These are phyloP conservation scores for Lyophyllum shimeji DNA, from an alignment of 768 basidiomycete species.

Conservation along the genomic window DNA sequence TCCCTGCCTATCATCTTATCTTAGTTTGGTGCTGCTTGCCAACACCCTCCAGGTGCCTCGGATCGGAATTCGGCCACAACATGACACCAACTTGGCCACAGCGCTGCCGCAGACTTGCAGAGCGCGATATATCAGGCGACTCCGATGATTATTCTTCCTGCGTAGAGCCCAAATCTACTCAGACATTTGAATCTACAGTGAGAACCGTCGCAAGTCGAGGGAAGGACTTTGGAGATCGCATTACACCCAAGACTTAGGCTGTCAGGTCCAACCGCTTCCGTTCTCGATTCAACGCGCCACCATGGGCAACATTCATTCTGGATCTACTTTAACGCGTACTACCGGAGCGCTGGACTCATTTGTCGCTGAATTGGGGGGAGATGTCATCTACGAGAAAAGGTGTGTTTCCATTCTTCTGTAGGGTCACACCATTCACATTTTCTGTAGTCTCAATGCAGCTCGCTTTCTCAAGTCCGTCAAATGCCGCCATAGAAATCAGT, in stretches of 20 bases:
- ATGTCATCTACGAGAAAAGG: constrained; percentile 93
- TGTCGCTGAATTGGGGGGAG: constrained; percentile 83
- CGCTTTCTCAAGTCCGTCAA: constrained; percentile 75
- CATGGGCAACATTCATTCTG: constrained; percentile 83
- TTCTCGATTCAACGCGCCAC: neutral
- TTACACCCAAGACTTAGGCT: neutral
- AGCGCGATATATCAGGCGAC: neutral
- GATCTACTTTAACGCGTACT: constrained; percentile 67
- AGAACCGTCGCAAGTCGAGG: neutral
- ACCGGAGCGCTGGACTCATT: constrained; percentile 87
- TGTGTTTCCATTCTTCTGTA: constrained; percentile 28
- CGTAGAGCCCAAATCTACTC: neutral
- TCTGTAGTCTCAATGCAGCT: constrained; percentile 25
- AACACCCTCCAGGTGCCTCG: neutral
- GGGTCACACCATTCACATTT: neutral
- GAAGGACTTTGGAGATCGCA: neutral
- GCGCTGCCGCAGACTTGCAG: neutral
- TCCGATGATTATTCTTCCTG: neutral
- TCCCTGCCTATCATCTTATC: no score
- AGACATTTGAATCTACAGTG: neutral
- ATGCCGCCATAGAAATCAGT: constrained; percentile 81
- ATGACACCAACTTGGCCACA: neutral
- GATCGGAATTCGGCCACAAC: neutral
- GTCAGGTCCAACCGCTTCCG: neutral
- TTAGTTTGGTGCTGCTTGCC: neutral